A percentile compares a stretch with the other conserved stretches of the same genome.
Conservation (phyloP, 768 basidiomycete genomes). For the Boletellus sp. region DNA sequence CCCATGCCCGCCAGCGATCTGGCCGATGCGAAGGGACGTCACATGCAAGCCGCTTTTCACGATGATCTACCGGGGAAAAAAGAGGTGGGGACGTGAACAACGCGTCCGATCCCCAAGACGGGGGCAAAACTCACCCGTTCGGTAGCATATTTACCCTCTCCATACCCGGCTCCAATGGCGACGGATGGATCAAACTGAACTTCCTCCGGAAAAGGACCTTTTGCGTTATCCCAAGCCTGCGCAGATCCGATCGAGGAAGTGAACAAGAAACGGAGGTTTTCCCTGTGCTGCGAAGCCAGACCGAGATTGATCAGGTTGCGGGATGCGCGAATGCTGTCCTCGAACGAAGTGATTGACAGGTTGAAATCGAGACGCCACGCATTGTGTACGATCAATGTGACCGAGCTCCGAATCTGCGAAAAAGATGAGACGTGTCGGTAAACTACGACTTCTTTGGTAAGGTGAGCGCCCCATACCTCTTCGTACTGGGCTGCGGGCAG, state of each 20-base stretch:
- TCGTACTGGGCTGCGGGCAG: conserved; percentile 21
- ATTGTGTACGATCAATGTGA: conserved; percentile 39
- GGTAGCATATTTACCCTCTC: conserved; percentile 43
- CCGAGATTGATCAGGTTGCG: conserved; percentile 36
- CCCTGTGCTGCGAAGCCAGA: conserved; percentile 24
- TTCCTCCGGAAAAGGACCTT: conserved; percentile 36
- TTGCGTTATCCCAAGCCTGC: conserved; percentile 27
- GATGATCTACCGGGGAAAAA: conserved; percentile 30
- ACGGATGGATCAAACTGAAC: conserved; percentile 28
- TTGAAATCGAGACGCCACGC: conserved; percentile 48
- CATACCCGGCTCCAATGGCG: conserved; percentile 42
- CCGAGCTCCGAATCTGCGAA: conserved; percentile 29
- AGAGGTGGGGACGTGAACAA: background rate
- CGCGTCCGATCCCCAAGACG: background rate
- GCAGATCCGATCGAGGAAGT: conserved; percentile 40
- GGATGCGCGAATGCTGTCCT: conserved; percentile 37
- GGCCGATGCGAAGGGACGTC: conserved; percentile 43
- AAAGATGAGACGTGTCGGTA: background rate
- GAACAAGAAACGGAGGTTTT: conserved; percentile 35
- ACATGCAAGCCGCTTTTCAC: conserved; percentile 35
- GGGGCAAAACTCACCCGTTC: conserved; percentile 31
- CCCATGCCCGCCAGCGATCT: conserved; percentile 38
- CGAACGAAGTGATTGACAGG: conserved; percentile 39
- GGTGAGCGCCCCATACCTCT: conserved; percentile 2
- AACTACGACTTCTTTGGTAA: background rate